Evolutionary conservation across 805 yeast genomes (phyloP), one percentile per base, ranked within the genome.

Genomic region (Ascoidea rubescens): DNA sequence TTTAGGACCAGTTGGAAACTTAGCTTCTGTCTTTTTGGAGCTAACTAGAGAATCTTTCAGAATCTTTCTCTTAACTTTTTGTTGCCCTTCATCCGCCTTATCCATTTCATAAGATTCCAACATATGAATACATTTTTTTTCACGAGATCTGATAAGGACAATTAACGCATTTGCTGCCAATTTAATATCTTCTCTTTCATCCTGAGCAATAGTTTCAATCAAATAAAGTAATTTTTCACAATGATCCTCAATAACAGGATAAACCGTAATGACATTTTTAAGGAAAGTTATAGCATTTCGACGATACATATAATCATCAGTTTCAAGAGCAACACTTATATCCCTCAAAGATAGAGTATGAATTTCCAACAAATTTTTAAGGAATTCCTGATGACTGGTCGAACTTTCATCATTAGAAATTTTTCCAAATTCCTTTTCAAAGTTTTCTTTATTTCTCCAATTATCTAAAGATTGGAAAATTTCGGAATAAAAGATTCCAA

Each of bases 271-370:
- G 47, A 83, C 65, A 57, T 79, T 80, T 61, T 83, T 87, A 69
- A 89, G 69, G 58, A 87, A 78, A 1, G 86, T 83, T 54, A 89
- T 85, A 3, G 87, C 78, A 65, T 89, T 90, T 52, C 89, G 77
- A 51, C 93, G 74, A 1, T 85, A 80, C 79, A 86, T 84, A 63
- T 88, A 90, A 52, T 83, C 84, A 3, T 68, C 63, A 5, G 77
- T 73, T 17, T 63, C 60, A 47, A 84, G 65, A 4, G 80, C 70
- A 1, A 62, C 57, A 7, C 64, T 57, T 7, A 81, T 56, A 33
- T 74, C 77, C 1, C 65, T 63, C 12, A 79, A 64, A 5, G 86
- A 62, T 1, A 62, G 59, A 2, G 65, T 56, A 60, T 87, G 88
- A 77, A 84, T 84, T 6, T 72, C 55, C 52, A 57, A 82, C 2